These are phyloP conservation scores for Gleditsia sinensis DNA, from an alignment of 306 rosid genomes.

Conservation along the genomic window DNA sequence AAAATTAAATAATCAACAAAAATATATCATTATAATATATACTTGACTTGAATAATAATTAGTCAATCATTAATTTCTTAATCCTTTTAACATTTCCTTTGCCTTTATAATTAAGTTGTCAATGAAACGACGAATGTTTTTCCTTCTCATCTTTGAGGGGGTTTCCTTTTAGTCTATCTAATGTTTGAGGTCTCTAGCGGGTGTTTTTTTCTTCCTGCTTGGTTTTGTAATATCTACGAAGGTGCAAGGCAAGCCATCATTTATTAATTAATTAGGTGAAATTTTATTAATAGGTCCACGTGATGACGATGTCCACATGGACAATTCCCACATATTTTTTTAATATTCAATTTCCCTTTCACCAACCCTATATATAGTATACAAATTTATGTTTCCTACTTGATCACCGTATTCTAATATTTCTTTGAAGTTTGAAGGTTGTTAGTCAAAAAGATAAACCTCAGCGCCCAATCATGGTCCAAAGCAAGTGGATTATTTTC, in stretches of 20 bases:
- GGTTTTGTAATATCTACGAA: neutral
- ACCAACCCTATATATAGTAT: conserved; percentile 8
- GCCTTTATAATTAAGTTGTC: neutral
- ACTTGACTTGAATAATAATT: too few species aligned
- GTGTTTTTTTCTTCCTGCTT: neutral
- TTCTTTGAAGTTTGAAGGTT: neutral
- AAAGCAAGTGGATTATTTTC: conserved; percentile 9
- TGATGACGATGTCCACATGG: neutral
- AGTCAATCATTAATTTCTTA: neutral
- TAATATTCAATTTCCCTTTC: neutral
- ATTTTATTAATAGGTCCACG: neutral
- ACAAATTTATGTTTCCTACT: neutral
- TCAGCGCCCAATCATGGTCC: neutral
- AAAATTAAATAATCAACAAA: too few species aligned
- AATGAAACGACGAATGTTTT: neutral
- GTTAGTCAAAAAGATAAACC: neutral
- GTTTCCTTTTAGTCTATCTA: neutral
- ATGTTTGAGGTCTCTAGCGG: neutral
- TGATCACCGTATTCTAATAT: neutral
- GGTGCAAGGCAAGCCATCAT: neutral
- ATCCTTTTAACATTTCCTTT: neutral
- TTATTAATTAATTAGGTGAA: neutral
- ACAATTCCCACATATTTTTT: neutral
- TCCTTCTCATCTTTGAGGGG: neutral
- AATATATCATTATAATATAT: too few species aligned